Evolutionary conservation across 495 filamentous ascomycete genomes (phyloP).

Genomic region (Neurospora sp.): DNA sequence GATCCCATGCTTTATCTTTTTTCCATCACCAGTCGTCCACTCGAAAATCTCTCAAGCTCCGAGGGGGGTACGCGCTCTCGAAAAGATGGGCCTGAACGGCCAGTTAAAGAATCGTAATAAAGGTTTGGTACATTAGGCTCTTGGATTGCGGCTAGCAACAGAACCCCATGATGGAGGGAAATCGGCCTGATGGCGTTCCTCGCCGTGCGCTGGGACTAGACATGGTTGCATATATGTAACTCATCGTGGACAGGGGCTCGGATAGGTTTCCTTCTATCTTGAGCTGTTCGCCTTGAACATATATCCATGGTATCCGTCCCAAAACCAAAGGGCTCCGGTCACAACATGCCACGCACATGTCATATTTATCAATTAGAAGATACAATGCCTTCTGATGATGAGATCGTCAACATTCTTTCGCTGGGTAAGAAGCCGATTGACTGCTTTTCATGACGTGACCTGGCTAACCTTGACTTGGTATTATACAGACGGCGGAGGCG

Average conservation of each 20-base stretch:
- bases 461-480: neutral
- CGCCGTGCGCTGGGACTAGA: too few species aligned
- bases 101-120: neutral
- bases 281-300: too few species aligned
- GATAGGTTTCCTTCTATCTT: too few species aligned
- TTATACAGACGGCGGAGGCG: constrained; percentile 26
- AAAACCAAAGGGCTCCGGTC: too few species aligned
- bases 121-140: neutral
- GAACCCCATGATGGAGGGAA: too few species aligned
- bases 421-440: constrained; percentile 5
- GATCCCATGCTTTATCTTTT: neutral
- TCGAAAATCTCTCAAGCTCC: neutral
- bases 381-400: neutral
- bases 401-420: constrained; percentile 10
- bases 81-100: too few species aligned
- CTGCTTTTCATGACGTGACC: neutral
- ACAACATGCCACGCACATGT: too few species aligned
- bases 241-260: too few species aligned
- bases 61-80: neutral
- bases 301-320: too few species aligned
- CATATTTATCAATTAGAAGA: too few species aligned
- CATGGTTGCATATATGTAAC: too few species aligned
- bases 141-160: neutral
- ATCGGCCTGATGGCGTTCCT: too few species aligned
- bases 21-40: neutral